These are phyloP conservation scores for Xanthoconium separans DNA, from an alignment of 1,284 basidiomycete genomes.

Conservation along the genomic window DNA sequence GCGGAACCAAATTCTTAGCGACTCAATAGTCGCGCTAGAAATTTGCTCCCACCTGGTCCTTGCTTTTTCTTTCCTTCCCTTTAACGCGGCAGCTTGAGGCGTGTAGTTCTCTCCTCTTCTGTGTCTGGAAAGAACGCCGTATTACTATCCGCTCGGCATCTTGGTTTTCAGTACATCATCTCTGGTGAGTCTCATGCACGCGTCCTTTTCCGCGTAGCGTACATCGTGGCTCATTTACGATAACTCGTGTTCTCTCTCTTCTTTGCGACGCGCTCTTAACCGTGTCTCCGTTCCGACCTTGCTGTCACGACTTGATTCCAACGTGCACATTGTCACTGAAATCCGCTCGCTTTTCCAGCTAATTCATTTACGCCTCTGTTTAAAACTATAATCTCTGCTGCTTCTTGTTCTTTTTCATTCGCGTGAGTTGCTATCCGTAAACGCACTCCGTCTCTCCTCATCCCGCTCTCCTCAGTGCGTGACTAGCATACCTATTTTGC, in stretches of 20 bases:
- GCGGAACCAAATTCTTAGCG: slow-evolving; percentile 39
- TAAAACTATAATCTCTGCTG: slow-evolving; percentile 35
- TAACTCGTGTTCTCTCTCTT: slow-evolving; percentile 17
- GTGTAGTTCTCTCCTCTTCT: slow-evolving; percentile 14
- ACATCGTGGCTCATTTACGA: slow-evolving; percentile 36
- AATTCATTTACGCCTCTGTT: slow-evolving; percentile 36
- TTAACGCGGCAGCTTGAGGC: slow-evolving; percentile 18
- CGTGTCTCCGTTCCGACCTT: slow-evolving; percentile 32
- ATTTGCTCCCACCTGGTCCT: slow-evolving; percentile 31
- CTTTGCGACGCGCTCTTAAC: slow-evolving; percentile 30
- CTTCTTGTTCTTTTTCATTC: slow-evolving; percentile 26
- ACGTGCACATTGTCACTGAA: slow-evolving; percentile 28
- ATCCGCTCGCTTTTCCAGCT: slow-evolving; percentile 29
- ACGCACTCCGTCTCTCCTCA: slow-evolving; percentile 15
- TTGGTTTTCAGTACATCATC: slow-evolving; percentile 34
- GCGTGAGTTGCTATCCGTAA: slow-evolving; percentile 26
- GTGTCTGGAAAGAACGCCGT: slow-evolving; percentile 16
- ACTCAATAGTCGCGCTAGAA: slow-evolving; percentile 37
- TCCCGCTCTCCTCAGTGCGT: slow-evolving; percentile 25
- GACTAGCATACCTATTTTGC: slow-evolving; percentile 30
- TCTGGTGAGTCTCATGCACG: slow-evolving; percentile 35
- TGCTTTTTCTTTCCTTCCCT: slow-evolving; percentile 24
- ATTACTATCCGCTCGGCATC: slow-evolving; percentile 15
- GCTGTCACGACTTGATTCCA: slow-evolving; percentile 11
- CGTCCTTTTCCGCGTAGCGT: slow-evolving; percentile 38